Conservation (phyloP, 495 filamentous ascomycete genomes). For the Xeromyces bisporus region DNA sequence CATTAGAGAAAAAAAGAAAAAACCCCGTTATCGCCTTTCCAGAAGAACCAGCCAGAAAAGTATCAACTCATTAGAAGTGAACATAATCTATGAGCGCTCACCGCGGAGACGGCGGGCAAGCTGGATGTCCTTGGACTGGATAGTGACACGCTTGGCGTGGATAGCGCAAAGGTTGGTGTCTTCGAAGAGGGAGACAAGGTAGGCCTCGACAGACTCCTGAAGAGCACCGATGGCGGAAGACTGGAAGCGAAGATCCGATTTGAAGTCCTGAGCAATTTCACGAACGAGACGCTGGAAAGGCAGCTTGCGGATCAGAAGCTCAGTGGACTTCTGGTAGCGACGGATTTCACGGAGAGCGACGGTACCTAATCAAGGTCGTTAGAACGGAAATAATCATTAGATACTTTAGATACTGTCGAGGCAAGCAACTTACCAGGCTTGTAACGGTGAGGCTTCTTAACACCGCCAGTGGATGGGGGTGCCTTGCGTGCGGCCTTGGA, state of each 20-base stretch:
- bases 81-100: conserved; percentile 56
- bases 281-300: conserved; percentile 99
- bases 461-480: conserved; percentile 62
- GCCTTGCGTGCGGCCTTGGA: conserved; percentile 71
- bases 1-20: conserved; percentile 21
- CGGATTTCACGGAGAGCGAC: conserved; percentile 99
- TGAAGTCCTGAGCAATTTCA: conserved; percentile 99
- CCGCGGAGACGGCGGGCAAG: conserved; percentile 91
- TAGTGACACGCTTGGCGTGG: conserved; percentile 99
- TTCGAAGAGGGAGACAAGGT: conserved; percentile 99
- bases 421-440: conserved; percentile 65
- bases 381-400: conserved; percentile 10
- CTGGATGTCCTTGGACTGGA: conserved; percentile 93
- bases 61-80: conserved; percentile 11
- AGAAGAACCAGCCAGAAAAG: conserved; percentile 22
- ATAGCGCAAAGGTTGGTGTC: conserved; percentile 99
- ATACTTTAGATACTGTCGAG: background rate
- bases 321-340: conserved; percentile 99
- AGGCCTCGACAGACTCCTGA: conserved; percentile 99
- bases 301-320: conserved; percentile 99
- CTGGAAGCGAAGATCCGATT: conserved; percentile 99
- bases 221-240: conserved; percentile 98
- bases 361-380: conserved; percentile 44
- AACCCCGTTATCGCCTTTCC: conserved; percentile 35
- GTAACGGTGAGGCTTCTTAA: conserved; percentile 99